A percentile compares a stretch with the other conserved stretches of the same genome.
phyloP scores from a whole-genome alignment of 1,139 yeast species.

The Magnusiomyces fungicola region DNA sequence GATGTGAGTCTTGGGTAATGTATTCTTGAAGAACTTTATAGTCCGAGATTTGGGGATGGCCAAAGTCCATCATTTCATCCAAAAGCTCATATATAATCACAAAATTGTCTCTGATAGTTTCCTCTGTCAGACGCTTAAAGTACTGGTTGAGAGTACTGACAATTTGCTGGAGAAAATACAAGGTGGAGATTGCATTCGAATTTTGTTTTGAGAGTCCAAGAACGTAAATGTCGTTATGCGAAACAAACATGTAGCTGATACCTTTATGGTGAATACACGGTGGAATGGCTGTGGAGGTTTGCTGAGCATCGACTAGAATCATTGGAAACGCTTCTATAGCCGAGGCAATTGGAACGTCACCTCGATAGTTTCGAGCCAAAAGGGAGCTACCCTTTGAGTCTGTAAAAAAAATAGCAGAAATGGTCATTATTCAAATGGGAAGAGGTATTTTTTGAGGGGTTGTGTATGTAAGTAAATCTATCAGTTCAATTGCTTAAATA shows the following conservation, averaged over 20 bases:
- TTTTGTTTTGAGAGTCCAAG: conserved; percentile 75
- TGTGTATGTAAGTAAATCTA: neutral
- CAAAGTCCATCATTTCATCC: conserved; percentile 98
- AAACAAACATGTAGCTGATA: conserved; percentile 70
- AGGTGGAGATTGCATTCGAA: conserved; percentile 71
- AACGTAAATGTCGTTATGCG: conserved; percentile 76
- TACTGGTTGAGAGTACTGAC: conserved; percentile 66
- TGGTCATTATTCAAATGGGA: no score
- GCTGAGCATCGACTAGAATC: conserved; percentile 58
- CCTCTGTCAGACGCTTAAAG: conserved; percentile 84
- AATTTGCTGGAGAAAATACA: conserved; percentile 69
- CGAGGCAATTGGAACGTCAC: conserved; percentile 64
- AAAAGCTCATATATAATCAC: conserved; percentile 86
- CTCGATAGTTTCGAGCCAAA: conserved; percentile 83
- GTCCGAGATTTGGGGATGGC: conserved; percentile 91
- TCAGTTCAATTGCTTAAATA: conserved; percentile 4
- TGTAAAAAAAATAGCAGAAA: conserved; percentile 80
- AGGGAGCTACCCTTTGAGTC: conserved; percentile 88
- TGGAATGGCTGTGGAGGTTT: conserved; percentile 49
- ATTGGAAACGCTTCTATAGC: conserved; percentile 84
- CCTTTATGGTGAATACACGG: conserved; percentile 81
- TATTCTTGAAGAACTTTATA: conserved; percentile 81
- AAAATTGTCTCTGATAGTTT: conserved; percentile 87
- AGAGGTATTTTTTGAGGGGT: no score
- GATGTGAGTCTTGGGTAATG: conserved; percentile 41